Evolutionary conservation across 768 basidiomycete species (phyloP), one percentile per base, ranked within the genome.

Genomic region (Pleurotus tuoliensis): DNA sequence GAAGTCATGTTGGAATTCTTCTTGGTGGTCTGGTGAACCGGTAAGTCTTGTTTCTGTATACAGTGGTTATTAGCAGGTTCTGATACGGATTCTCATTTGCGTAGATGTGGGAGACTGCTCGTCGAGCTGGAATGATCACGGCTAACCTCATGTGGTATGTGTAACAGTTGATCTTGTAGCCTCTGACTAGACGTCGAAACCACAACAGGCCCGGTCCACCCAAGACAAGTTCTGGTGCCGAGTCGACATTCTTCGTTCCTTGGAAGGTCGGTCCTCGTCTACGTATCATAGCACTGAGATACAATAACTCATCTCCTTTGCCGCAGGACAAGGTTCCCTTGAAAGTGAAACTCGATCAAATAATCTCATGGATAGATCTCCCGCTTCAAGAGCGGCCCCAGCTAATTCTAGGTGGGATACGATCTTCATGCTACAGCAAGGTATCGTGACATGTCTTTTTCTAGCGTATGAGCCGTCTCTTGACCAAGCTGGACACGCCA

Each of bases 71-170:
- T 37, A 18, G 56, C 30, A 9, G 30, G 11, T 34, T 34, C 30
- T 34, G 9, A 34, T 3, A 3, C 30, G 3, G 30, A 12, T 34
- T 9, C 30, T 9, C 7, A 1, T 34, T 3, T 34, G 30, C 30
- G 12, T 56, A 94, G 91, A 88, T 96, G 77, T 97, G 94, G 94
- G 90, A 92, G 65, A 94, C 93, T 0, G 90, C 87, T 2, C 80
- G 76, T 57, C 86, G 83, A 57, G 84, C 86, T 4, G 87, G 87
- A 0, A 67, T 92, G 9, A 74, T 82, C 37, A 88, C 90, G 3
- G 94, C 92, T 0, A 94, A 94, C 63, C 76, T 94, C 44, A 97
- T 97, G 94, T 97, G 94, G 92, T 92, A 52, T 55, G 86, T 75
- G 24, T 5, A 9, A 15, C n/a, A 18, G 7, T 34, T 27, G 39